Conservation (phyloP, 805 yeast genomes). For the Hanseniaspora osmophila region DNA sequence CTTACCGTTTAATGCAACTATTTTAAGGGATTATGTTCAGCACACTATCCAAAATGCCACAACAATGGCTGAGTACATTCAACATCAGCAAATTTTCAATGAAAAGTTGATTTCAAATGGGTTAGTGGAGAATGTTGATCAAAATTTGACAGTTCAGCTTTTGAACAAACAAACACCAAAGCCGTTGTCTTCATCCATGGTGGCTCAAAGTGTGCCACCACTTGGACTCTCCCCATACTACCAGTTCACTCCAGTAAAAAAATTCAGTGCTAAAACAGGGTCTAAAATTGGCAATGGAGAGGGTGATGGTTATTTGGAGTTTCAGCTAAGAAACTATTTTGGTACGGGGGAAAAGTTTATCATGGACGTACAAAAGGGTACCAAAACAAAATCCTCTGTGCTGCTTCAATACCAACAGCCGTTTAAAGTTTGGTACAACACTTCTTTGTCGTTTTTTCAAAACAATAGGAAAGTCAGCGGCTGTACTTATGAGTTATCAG, state of each 20-base stretch:
- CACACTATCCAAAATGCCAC: slow-evolving; percentile 16
- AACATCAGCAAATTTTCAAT: slow-evolving; percentile 16
- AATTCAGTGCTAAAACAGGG: slow-evolving; percentile 77
- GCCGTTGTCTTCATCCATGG: neutral
- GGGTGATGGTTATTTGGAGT: slow-evolving; percentile 82
- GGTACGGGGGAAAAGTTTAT: slow-evolving; percentile 57
- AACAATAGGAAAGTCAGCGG: slow-evolving; percentile 4
- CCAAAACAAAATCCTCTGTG: slow-evolving; percentile 43
- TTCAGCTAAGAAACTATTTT: slow-evolving; percentile 46
- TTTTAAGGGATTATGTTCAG: slow-evolving; percentile 16
- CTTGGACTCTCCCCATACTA: neutral
- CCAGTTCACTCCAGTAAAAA: slow-evolving; percentile 39
- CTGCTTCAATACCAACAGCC: slow-evolving; percentile 40
- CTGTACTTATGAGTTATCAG: slow-evolving; percentile 5
- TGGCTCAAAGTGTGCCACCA: slow-evolving; percentile 1
- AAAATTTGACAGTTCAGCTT: slow-evolving; percentile 5
- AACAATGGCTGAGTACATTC: slow-evolving; percentile 15
- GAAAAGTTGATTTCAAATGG: slow-evolving; percentile 18
- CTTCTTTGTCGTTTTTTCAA: slow-evolving; percentile 22
- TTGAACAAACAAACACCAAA: slow-evolving; percentile 11
- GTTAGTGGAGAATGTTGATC: slow-evolving; percentile 11
- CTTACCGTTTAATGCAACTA: slow-evolving; percentile 7
- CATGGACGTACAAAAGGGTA: slow-evolving; percentile 44
- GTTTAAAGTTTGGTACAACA: slow-evolving; percentile 26
- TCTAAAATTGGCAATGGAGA: slow-evolving; percentile 94